phyloP scores from a whole-genome alignment of 2,329 filamentous ascomycete genomes.

The Exophiala viscosa region DNA sequence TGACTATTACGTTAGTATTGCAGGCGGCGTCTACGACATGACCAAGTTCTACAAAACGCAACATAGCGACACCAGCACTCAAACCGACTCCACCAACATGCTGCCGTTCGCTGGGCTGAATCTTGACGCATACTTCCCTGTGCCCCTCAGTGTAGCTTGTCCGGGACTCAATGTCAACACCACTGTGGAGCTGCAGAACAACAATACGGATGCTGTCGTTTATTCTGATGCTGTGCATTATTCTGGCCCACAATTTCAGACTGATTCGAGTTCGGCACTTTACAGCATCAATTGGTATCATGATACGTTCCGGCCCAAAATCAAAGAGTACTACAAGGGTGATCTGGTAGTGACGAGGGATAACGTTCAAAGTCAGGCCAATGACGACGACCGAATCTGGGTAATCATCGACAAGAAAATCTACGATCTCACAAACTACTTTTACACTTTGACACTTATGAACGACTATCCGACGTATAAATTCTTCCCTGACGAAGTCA shows the following conservation, averaged over 20 bases:
- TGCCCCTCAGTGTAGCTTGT: conserved; percentile 73
- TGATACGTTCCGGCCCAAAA: conserved; percentile 67
- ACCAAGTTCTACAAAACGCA: conserved; percentile 79
- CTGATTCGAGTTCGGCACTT: conserved; percentile 57
- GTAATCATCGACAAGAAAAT: conserved; percentile 70
- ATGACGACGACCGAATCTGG: conserved; percentile 69
- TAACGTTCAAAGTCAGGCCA: conserved; percentile 62
- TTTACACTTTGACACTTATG: conserved; percentile 64
- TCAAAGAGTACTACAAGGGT: conserved; percentile 83
- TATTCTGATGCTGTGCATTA: conserved; percentile 60
- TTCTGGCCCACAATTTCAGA: conserved; percentile 60
- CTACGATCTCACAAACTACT: conserved; percentile 92
- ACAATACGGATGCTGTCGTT: conserved; percentile 61
- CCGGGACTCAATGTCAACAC: conserved; percentile 63
- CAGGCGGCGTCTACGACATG: conserved; percentile 87
- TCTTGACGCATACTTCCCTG: conserved; percentile 79
- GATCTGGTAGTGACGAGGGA: conserved; percentile 68
- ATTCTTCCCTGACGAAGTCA: conserved; percentile 69
- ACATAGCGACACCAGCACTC: conserved; percentile 70
- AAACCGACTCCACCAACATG: conserved; percentile 65
- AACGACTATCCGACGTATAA: conserved; percentile 57
- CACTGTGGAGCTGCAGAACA: conserved; percentile 49
- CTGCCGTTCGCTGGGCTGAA: conserved; percentile 70
- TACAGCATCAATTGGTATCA: conserved; percentile 71
- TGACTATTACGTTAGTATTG: conserved; percentile 84